Conservation (phyloP, 495 filamentous ascomycete species). For the Penicillium alfredii region DNA sequence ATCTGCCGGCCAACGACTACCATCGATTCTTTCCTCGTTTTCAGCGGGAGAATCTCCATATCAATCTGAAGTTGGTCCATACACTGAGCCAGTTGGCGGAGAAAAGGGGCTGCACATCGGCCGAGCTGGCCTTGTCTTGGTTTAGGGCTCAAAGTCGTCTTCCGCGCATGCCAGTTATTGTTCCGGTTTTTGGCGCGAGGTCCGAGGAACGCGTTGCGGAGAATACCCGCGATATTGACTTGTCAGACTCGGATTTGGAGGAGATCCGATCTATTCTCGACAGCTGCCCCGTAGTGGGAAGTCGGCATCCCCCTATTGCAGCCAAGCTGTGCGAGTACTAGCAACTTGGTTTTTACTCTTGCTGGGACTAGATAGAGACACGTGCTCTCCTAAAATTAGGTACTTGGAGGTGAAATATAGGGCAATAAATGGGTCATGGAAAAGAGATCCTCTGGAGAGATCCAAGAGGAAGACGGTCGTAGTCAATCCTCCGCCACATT, state of each 20-base stretch:
- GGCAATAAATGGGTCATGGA: too few relatives aligned
- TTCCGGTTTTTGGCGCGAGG: conserved; percentile 70
- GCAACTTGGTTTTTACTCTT: too few relatives aligned
- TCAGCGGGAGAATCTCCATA: conserved; percentile 55
- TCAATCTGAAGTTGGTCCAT: conserved; percentile 58
- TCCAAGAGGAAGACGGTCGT: too few relatives aligned
- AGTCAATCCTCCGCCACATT: too few relatives aligned
- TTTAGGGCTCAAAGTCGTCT: conserved; percentile 40
- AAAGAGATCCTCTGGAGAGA: too few relatives aligned
- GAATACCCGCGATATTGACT: conserved; percentile 40
- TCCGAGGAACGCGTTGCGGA: conserved; percentile 41
- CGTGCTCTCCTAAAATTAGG: too few relatives aligned
- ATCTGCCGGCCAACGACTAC: conserved; percentile 50
- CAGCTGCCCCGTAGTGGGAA: not conserved
- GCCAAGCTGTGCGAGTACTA: not conserved
- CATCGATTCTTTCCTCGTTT: conserved; percentile 52
- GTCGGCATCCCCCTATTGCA: not conserved
- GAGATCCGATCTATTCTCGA: conserved; percentile 37
- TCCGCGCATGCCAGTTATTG: conserved; percentile 51
- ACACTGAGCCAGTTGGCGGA: conserved; percentile 57
- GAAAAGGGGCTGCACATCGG: conserved; percentile 57
- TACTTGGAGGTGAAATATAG: too few relatives aligned
- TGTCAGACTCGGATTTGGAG: conserved; percentile 45
- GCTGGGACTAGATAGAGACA: too few relatives aligned
- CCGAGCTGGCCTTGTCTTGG: conserved; percentile 71